A percentile compares a stretch with the other conserved stretches of the same genome.
Evolutionary conservation across 2,329 filamentous ascomycete species (phyloP).

Genomic region (Fusarium dlaminii): DNA sequence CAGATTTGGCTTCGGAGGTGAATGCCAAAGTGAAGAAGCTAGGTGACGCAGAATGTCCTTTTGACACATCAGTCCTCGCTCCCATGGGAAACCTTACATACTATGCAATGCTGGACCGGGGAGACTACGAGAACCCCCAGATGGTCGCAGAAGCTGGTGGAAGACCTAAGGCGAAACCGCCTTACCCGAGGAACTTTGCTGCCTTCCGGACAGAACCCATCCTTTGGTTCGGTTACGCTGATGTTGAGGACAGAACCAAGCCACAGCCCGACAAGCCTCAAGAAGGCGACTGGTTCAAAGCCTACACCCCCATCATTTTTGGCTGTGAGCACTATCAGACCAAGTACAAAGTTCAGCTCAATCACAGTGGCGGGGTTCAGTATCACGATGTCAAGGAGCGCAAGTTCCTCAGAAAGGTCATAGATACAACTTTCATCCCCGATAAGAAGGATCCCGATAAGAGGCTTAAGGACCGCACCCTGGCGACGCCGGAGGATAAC

Average conservation of each 20-base stretch:
- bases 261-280: conserved; percentile 18
- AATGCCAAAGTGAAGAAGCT: conserved; percentile 25
- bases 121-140: conserved; percentile 36
- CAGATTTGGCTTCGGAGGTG: conserved; percentile 23
- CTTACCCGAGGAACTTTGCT: conserved; percentile 36
- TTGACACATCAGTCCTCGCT: conserved; percentile 29
- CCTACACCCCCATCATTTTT: conserved; percentile 41
- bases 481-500: conserved; percentile 30
- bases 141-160: conserved; percentile 10
- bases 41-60: conserved; percentile 27
- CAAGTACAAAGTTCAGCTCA: conserved; percentile 36
- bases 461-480: conserved; percentile 30
- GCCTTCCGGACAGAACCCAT: conserved; percentile 39
- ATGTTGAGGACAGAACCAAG: conserved; percentile 30
- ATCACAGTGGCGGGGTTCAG: conserved; percentile 36
- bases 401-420: conserved; percentile 25
- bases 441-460: conserved; percentile 20
- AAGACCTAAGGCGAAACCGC: conserved; percentile 15
- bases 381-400: conserved; percentile 26
- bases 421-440: conserved; percentile 32
- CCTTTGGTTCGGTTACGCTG: conserved; percentile 40
- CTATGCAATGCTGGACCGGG: conserved; percentile 26
- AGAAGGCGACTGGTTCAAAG: conserved; percentile 28
- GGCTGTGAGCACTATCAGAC: conserved; percentile 40
- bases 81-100: conserved; percentile 37